These are phyloP conservation scores for Iris macrosiphon DNA, from an alignment of 106 monocot species.

Conservation along the genomic window DNA sequence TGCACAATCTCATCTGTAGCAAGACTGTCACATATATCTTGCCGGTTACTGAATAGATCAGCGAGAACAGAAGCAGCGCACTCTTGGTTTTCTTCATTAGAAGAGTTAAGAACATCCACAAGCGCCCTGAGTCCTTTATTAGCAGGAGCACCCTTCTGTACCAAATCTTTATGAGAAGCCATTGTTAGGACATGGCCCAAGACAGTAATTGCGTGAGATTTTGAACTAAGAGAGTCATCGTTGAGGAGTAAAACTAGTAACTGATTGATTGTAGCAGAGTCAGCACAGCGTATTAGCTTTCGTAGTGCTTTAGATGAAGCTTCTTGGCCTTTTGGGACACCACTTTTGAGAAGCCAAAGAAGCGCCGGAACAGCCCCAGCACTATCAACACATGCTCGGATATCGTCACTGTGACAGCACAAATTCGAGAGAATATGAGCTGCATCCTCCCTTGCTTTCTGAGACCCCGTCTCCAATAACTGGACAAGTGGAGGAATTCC, in stretches of 20 bases:
- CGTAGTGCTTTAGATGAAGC: slow-evolving; percentile 60
- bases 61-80: slow-evolving; percentile 65
- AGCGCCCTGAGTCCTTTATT: slow-evolving; percentile 73
- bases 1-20: slow-evolving; percentile 68
- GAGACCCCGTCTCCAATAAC: slow-evolving; percentile 57
- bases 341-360: slow-evolving; percentile 69
- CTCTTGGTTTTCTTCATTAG: slow-evolving; percentile 67
- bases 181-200: slow-evolving; percentile 57
- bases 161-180: slow-evolving; percentile 60
- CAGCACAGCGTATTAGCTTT: slow-evolving; percentile 56
- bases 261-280: slow-evolving; percentile 70
- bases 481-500: slow-evolving; percentile 87
- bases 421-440: slow-evolving; percentile 68
- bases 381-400: slow-evolving; percentile 83
- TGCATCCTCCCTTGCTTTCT: slow-evolving; percentile 69
- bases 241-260: slow-evolving; percentile 51
- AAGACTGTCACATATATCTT: slow-evolving; percentile 76
- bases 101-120: slow-evolving; percentile 54
- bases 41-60: slow-evolving; percentile 61
- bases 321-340: slow-evolving; percentile 53
- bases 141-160: slow-evolving; percentile 55
- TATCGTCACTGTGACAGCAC: slow-evolving; percentile 77
- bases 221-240: slow-evolving; percentile 43
- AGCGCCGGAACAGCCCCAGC: slow-evolving; percentile 69
- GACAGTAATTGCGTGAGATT: slow-evolving; percentile 52